Evolutionary conservation across 2,329 filamentous ascomycete genomes (phyloP), one percentile per base, ranked within the genome.

Genomic region (Dothidotthia symphoricarpi): DNA sequence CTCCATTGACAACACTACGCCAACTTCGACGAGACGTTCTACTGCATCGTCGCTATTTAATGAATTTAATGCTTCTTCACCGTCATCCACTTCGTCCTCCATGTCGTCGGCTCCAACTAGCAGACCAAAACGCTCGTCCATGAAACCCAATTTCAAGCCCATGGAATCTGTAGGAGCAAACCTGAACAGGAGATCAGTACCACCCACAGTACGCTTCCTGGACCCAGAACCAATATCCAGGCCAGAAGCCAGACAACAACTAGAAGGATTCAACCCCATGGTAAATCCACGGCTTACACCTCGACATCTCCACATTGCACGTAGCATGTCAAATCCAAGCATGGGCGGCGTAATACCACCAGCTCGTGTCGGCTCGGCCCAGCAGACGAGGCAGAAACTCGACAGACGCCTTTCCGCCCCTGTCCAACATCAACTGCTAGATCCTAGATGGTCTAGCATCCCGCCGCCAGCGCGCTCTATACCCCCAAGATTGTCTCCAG

Each of bases 151-250:
- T 13, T 31, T 60, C 5, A 60, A 54, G 26, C 32, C 41, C 13
- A 47, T 47, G 10, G 47, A 46, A 22, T 54, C 48, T 33, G 36
- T 43, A 24, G 37, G 34, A 24, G 40, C 30, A 7, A 36, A 37
- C 12, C 26, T 41, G 8, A 46, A 41, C 16, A 41, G 43, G 14
- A 51, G 41, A 39, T 47, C 54, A 14, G 49, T 50, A 16, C 49
- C 51, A 15, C 41, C 55, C 6, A 48, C 45, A 10, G 59, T 62
- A 26, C 48, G 53, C 16, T 62, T 62, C 19, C 36, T 47, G 14
- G 49, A 59, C 10, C 48, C 54, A 35, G 49, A 55, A 26, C 42
- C 41, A 8, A 16, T 42, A 13, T 39, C 42, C 16, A 46, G 32
- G 4, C 19, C 19, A 22, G 19, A 22, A 22, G 9, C 19, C 5